A percentile compares a stretch with the other conserved stretches of the same genome.
Conservation (phyloP, 148 eudicot species). For the Spergularia bocconei region DNA sequence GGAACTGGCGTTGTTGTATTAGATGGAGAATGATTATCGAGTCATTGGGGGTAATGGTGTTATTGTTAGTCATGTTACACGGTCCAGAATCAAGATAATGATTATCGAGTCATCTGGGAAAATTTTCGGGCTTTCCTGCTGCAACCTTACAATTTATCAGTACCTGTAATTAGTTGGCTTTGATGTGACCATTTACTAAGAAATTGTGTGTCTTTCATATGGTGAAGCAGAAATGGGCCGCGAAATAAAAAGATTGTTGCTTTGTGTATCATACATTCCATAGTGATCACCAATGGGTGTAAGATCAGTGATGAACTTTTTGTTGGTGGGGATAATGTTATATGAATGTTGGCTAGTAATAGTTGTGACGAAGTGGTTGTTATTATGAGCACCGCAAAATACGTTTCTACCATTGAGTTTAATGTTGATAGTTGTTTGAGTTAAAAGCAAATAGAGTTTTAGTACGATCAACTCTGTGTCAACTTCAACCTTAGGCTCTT, state of each 20-base stretch:
- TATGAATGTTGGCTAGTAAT: neutral
- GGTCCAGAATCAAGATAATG: too few species aligned
- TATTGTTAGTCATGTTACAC: too few species aligned
- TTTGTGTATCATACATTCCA: neutral
- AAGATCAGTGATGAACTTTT: neutral
- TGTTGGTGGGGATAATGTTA: neutral
- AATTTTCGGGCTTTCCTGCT: too few species aligned
- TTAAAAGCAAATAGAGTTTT: neutral
- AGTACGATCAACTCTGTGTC: too few species aligned
- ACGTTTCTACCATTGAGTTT: neutral
- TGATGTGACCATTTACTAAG: too few species aligned
- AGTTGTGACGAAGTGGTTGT: neutral
- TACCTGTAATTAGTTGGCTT: too few species aligned
- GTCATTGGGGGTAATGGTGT: neutral
- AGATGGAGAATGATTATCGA: neutral
- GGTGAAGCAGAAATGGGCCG: too few species aligned
- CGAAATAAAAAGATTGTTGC: neutral
- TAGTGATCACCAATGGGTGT: neutral
- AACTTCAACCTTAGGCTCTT: too few species aligned
- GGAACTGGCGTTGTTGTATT: too few species aligned
- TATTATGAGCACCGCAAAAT: neutral
- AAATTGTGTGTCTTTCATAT: too few species aligned
- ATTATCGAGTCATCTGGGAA: too few species aligned
- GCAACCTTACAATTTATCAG: too few species aligned
- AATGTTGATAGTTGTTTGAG: neutral